These are phyloP conservation scores for Chalciporus piperatus DNA, from an alignment of 768 basidiomycete species.

Conservation along the genomic window DNA sequence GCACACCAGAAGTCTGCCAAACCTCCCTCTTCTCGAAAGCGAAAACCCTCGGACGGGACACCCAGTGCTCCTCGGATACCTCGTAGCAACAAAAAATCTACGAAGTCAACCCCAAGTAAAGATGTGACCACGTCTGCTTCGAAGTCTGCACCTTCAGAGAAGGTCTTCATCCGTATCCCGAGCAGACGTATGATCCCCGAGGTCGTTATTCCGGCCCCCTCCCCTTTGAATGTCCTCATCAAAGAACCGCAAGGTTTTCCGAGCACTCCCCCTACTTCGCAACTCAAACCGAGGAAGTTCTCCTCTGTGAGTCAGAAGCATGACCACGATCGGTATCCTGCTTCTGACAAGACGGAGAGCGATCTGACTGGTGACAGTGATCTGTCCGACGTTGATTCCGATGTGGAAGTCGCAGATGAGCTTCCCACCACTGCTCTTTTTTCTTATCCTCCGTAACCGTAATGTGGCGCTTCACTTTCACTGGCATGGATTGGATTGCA, in stretches of 20 bases:
- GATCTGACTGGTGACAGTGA: constrained; percentile 19
- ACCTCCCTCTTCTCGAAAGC: constrained; percentile 17
- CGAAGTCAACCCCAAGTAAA: constrained; percentile 17
- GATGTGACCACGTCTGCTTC: constrained; percentile 12
- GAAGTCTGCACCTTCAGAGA: constrained; percentile 22
- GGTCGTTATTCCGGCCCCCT: constrained; percentile 19
- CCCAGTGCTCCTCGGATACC: constrained; percentile 31
- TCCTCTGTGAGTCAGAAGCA: constrained; percentile 16
- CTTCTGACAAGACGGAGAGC: constrained; percentile 23
- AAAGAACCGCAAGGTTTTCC: constrained; percentile 16
- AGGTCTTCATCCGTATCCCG: constrained; percentile 26
- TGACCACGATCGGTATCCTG: constrained; percentile 19
- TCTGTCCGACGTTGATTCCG: constrained; percentile 24
- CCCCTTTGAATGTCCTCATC: constrained; percentile 6
- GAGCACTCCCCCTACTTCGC: constrained; percentile 21
- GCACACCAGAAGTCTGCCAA: constrained; percentile 10
- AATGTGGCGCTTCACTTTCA: constrained; percentile 11
- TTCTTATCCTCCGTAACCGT: constrained; percentile 18
- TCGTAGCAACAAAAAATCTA: constrained; percentile 19
- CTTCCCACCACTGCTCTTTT: constrained; percentile 17
- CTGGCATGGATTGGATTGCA: constrained; percentile 5
- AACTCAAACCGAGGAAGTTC: constrained; percentile 19
- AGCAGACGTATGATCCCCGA: constrained; percentile 12
- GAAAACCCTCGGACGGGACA: constrained; percentile 24
- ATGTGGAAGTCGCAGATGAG: constrained; percentile 23